Evolutionary conservation across 345 rosid species (phyloP).

Genomic region (Acer negundo): DNA sequence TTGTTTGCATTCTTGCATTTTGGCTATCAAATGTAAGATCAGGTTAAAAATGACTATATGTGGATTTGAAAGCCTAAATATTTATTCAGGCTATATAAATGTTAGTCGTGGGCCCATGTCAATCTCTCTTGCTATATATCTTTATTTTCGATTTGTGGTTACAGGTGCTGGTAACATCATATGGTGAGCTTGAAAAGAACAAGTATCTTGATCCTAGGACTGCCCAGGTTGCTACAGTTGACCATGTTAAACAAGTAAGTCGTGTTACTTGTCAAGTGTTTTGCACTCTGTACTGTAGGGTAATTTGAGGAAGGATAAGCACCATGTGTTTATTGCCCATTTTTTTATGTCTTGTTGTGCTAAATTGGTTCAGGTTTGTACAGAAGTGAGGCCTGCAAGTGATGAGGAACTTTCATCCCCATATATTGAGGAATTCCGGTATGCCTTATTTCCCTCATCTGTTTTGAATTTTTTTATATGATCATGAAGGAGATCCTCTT

Average conservation of each 20-base stretch:
- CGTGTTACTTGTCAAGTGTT: not conserved
- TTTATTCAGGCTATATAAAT: not conserved
- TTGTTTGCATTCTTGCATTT: not conserved
- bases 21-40: not conserved
- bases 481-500: not conserved
- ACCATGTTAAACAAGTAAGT: conserved; percentile 93
- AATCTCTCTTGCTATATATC: too few species aligned
- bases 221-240: conserved; percentile 80
- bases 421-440: conserved; percentile 91
- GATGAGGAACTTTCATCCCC: conserved; percentile 92
- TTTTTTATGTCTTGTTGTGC: conserved; percentile 40
- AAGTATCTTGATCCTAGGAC: conserved; percentile 92
- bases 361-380: conserved; percentile 83
- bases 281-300: not conserved
- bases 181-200: conserved; percentile 59
- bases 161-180: conserved; percentile 73
- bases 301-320: not conserved
- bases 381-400: conserved; percentile 83
- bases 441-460: conserved; percentile 20
- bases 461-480: not conserved
- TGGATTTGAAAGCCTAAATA: not conserved
- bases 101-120: not conserved
- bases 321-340: not conserved
- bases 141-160: conserved; percentile 12
- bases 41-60: not conserved